Evolutionary conservation across 495 filamentous ascomycete species (phyloP), one percentile per base, ranked within the genome.

Genomic region (Penicillium parvum): DNA sequence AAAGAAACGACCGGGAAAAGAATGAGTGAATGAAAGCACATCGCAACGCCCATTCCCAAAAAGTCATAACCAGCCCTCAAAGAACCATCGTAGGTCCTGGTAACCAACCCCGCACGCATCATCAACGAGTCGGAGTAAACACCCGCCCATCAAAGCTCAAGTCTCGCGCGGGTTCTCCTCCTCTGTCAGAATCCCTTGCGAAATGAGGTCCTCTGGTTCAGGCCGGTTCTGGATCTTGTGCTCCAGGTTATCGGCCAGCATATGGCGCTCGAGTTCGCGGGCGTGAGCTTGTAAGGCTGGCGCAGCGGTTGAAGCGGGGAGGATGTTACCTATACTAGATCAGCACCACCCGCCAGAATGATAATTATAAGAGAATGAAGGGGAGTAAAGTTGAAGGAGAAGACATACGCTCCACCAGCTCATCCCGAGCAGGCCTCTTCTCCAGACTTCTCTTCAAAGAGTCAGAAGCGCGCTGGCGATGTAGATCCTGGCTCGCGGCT

Each of bases 181-280:
- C 47, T 83, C 82, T 14, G 72, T 69, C 37, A 88, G 65, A 34
- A 95, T 87, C 2, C 89, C 89, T 55, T 86, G 77, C 49, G 84
- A 78, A 34, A 95, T 73, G 34, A 95, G 63, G 22, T 84, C 75
- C 43, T 88, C 85, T 4, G 84, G 83, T 18, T 81, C 71, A 2
- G 89, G 89, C 6, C 89, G 75, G 41, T 82, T 74, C 56, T 82
- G 72, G 43, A 95, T 78, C 60, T 86, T 87, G 53, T 90, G 85
- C 61, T 95, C 89, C 26, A 95, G 68, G 22, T 75, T 83, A 59
- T 95, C 84, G 36, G 79, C 83, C 14, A 84, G 79, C 89, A 95
- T 94, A 56, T 89, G 80, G 53, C 78, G 84, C 61, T 86, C 82
- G 37, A 95, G 77, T 64, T 92, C 85, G 41, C 74, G 81, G 67